Conservation (phyloP, 768 basidiomycete genomes). For the Russula vinacea region DNA sequence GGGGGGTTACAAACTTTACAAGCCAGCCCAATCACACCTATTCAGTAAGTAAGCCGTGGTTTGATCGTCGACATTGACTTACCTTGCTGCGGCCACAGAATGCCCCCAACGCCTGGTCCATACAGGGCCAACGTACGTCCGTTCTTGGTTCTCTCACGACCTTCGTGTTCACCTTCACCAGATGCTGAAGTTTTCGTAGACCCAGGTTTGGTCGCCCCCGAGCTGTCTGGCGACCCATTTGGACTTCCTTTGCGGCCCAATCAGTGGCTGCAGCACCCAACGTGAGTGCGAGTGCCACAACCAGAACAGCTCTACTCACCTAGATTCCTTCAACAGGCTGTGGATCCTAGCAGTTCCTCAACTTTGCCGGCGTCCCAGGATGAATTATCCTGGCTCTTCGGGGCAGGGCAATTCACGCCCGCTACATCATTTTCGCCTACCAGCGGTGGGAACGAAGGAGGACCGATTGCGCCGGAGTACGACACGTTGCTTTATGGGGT, state of each 20-base stretch:
- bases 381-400: background rate
- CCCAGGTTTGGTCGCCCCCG: background rate
- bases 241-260: background rate
- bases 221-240: background rate
- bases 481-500: too few species aligned
- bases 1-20: background rate
- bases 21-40: too few species aligned
- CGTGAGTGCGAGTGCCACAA: background rate
- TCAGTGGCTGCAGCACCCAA: background rate
- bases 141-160: background rate
- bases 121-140: background rate
- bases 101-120: background rate
- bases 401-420: too few species aligned
- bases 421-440: too few species aligned
- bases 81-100: background rate
- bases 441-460: too few species aligned
- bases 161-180: background rate
- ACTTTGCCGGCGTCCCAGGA: background rate
- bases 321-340: background rate
- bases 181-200: background rate
- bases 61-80: background rate
- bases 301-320: background rate
- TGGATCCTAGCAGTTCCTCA: background rate
- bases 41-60: background rate
- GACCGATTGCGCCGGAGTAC: too few species aligned